Evolutionary conservation across 164 flowering plant species (phyloP), one percentile per base, ranked within the genome.

Genomic region (Aristolochia fimbriata): DNA sequence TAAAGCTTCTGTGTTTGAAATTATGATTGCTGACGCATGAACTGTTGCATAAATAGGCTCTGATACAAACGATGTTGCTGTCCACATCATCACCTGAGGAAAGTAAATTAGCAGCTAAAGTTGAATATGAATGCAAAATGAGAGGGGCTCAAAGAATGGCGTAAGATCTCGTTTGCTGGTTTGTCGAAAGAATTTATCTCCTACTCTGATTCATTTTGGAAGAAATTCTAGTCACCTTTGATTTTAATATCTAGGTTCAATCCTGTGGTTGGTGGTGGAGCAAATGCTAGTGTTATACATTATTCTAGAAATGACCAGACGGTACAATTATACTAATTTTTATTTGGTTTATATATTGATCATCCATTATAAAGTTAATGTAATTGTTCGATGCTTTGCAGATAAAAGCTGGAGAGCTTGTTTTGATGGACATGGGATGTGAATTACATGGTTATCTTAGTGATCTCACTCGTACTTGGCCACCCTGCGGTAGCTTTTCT

Each of bases 121-220:
- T 93, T 67, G 98, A 93, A 70, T 93, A 82, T 60, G 98, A 93
- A 65, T 87, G 98, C 85, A 84, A 65, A 76, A 81, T 74, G 73
- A 82, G 91, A 81, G 97, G 97, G 71, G 97, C 98, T 59, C 93
- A 92, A 74, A 80, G 91, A 76, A 89, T 89, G 96, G 95, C 93
- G 98, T 89, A 80, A 87, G 91, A 60, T 47, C 64, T 67, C 69
- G 37, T 47, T 20, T 64, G 24, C 51, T 51, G 49, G n/a, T 21
- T 47, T 16, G n/a, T 12, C 4, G 48, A 45, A 22, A 7, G 14
- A 46, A 61, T n/a, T 45, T 17, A 13, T 54, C 13, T 51, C 31
- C 13, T 37, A 49, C 14, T 49, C 22, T 17, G 16, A 49, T 49
- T 49, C 22, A 17, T 27, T 49, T 17, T 49, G 8, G 52, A 49